A percentile compares a stretch with the other conserved stretches of the same genome.
phyloP scores from a whole-genome alignment of 2,329 filamentous ascomycete genomes.

The Orbilia brochopaga region DNA sequence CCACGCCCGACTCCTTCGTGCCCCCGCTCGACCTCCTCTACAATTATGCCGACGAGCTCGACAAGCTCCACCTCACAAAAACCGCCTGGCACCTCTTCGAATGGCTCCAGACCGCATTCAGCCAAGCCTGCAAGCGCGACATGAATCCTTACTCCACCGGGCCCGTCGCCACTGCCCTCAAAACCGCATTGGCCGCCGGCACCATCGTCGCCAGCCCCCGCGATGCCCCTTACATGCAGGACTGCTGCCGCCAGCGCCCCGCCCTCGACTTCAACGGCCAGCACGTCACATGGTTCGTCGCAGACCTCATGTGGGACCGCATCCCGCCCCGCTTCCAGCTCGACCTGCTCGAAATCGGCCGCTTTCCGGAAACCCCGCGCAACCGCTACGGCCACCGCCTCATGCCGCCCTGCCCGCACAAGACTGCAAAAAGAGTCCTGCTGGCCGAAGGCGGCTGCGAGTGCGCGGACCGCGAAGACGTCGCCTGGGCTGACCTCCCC shows the following conservation, averaged over 20 bases:
- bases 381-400: constrained; percentile 46
- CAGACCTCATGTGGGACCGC: constrained; percentile 47
- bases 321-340: constrained; percentile 48
- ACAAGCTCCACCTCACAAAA: constrained; percentile 47
- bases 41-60: constrained; percentile 48
- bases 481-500: constrained; percentile 38
- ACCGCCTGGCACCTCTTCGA: constrained; percentile 51
- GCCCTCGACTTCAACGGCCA: constrained; percentile 43
- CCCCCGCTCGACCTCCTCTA: constrained; percentile 48
- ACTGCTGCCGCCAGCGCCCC: constrained; percentile 35
- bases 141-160: constrained; percentile 51
- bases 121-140: constrained; percentile 48
- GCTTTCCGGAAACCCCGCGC: constrained; percentile 47
- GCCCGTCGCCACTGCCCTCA: constrained; percentile 46
- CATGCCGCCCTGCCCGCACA: constrained; percentile 29
- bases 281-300: constrained; percentile 45
- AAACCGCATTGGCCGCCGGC: constrained; percentile 39
- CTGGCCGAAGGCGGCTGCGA: constrained; percentile 47
- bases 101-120: constrained; percentile 50
- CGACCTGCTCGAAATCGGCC: constrained; percentile 47
- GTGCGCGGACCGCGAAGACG: constrained; percentile 49
- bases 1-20: constrained; percentile 42
- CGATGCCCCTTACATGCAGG: constrained; percentile 47
- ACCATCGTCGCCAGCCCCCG: constrained; percentile 46
- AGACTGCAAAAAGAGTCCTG: constrained; percentile 29